Evolutionary conservation across 2,329 filamentous ascomycete genomes (phyloP), one percentile per base, ranked within the genome.

Genomic region (Talaromyces sp.): DNA sequence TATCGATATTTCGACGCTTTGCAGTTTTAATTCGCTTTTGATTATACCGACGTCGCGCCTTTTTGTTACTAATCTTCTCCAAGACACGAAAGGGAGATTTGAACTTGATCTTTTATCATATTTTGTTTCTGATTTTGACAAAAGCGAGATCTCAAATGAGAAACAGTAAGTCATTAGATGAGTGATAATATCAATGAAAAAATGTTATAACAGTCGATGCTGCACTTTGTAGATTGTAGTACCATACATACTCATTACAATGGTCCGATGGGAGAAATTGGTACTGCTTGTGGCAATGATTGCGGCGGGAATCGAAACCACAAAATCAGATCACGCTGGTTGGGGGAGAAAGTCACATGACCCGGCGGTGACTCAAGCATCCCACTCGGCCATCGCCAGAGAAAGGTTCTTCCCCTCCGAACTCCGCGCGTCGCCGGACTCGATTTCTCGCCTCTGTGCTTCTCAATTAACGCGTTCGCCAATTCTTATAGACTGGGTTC

Each of bases 241-340:
- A 49, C 27, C 15, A n/a, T 10, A n/a, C n/a, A n/a, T n/a, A n/a
- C n/a, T n/a, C n/a, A n/a, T n/a, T n/a, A n/a, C n/a, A n/a, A n/a
- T n/a, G n/a, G n/a, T n/a, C n/a, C n/a, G n/a, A 49, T 17, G 19
- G 11, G 15, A 31, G 13, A 54, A 17, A 34, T 34, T 15, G 7
- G 22, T n/a, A 25, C 45, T 27, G 36, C 7, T 17, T 19, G 58
- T 49, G 59, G 29, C 27, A 51, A 49, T n/a, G 49, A n/a, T 53
- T 53, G 49, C 7, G 27, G 25, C 38, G 51, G 47, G 61, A 63
- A 63, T 63, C 61, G 61, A 63, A 63, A 56, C 53, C 53, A 25
- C n/a, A 56, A 22, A 56, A 31, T 4, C 38, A 27, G 29, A 34
- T 29, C 25, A 40, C 10, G 2, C 58, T 17, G 38, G 40, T 8